Conservation (phyloP, 2,329 filamentous ascomycete genomes). For the Rutstroemia sydowiana region DNA sequence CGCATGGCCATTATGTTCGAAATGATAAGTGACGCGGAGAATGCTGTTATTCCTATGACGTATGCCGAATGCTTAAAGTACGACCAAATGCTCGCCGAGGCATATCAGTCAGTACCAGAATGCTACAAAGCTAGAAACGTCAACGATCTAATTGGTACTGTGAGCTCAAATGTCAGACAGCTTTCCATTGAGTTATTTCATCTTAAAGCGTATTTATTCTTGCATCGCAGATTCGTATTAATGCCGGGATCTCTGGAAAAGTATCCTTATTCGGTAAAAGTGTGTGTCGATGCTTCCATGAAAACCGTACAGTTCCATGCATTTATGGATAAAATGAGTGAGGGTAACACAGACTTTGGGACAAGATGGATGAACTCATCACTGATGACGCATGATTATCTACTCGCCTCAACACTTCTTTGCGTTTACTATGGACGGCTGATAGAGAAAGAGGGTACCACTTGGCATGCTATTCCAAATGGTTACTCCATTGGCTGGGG, state of each 20-base stretch:
- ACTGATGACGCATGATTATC: constrained; percentile 20
- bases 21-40: constrained; percentile 43
- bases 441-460: constrained; percentile 5
- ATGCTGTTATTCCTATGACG: constrained; percentile 39
- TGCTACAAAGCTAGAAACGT: constrained; percentile 42
- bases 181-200: constrained; percentile 30
- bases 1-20: constrained; percentile 42
- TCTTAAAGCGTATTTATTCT: constrained; percentile 21
- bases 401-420: constrained; percentile 24
- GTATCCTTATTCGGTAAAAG: constrained; percentile 44
- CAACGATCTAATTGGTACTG: constrained; percentile 40
- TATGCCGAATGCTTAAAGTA: constrained; percentile 45
- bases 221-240: constrained; percentile 25
- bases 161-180: constrained; percentile 40
- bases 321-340: constrained; percentile 13
- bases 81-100: constrained; percentile 39
- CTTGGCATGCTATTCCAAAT: neutral
- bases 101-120: constrained; percentile 37
- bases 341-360: constrained; percentile 8
- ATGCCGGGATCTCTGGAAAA: constrained; percentile 38
- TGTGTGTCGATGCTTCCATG: constrained; percentile 44
- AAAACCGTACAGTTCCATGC: constrained; percentile 41
- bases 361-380: constrained; percentile 19
- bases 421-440: constrained; percentile 21
- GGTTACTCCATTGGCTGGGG: constrained; percentile 15